Conservation (phyloP, 2,329 filamentous ascomycete species). For the Berkeleyomyces basicola region DNA sequence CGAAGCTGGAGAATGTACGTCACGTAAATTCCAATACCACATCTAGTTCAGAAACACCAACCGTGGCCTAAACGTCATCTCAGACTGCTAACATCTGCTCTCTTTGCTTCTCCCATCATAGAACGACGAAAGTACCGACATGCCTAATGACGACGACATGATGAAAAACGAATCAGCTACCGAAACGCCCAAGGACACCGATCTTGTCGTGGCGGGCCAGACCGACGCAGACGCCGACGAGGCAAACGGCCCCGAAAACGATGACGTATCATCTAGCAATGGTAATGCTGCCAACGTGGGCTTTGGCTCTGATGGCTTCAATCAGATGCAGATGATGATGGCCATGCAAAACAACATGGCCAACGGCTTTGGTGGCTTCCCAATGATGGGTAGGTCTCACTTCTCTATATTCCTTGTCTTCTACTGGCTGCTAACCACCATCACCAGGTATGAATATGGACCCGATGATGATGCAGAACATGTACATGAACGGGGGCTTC, state of each 20-base stretch:
- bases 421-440: not conserved
- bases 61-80: not conserved
- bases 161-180: not conserved
- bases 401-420: not conserved
- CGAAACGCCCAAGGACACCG: not conserved
- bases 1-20: slow-evolving; percentile 20
- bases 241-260: slow-evolving; percentile 17
- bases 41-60: not conserved
- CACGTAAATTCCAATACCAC: slow-evolving; percentile 24
- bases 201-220: slow-evolving; percentile 3
- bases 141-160: not conserved
- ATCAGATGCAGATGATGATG: slow-evolving; percentile 70
- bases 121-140: not conserved
- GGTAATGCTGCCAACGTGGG: slow-evolving; percentile 29
- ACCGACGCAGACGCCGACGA: slow-evolving; percentile 16
- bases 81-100: not conserved
- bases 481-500: slow-evolving; percentile 68
- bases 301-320: slow-evolving; percentile 50
- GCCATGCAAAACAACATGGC: slow-evolving; percentile 54
- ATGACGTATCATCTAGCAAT: slow-evolving; percentile 19
- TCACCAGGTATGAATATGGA: slow-evolving; percentile 75
- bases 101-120: not conserved
- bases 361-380: slow-evolving; percentile 39
- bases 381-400: slow-evolving; percentile 68
- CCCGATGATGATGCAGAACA: slow-evolving; percentile 56